Conservation (phyloP, 2,329 filamentous ascomycete genomes). For the Bipolaris bicolor region DNA sequence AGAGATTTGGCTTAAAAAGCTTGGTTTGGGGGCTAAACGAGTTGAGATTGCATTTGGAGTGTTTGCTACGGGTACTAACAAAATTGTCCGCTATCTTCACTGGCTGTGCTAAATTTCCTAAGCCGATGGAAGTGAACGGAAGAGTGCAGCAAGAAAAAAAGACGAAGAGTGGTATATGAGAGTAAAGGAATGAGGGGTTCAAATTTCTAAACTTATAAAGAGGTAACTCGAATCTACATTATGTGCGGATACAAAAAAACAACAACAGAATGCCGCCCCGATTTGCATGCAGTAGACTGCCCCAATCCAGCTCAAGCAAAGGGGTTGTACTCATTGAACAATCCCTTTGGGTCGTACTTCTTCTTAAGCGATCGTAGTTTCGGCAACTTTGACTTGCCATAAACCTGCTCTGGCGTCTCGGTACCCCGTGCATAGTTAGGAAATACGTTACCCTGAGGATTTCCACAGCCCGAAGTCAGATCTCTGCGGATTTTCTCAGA, state of each 20-base stretch:
- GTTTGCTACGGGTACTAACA: no score
- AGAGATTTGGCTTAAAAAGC: no score
- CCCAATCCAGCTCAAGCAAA: not conserved
- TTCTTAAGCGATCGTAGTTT: constrained; percentile 38
- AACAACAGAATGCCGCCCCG: not conserved
- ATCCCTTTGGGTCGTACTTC: constrained; percentile 36
- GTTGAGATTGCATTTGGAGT: no score
- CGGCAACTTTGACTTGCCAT: constrained; percentile 39
- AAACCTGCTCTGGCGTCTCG: constrained; percentile 34
- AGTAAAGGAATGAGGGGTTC: not conserved
- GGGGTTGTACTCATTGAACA: constrained; percentile 3
- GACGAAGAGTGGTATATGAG: not conserved
- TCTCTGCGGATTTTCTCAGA: not conserved
- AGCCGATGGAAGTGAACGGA: no score
- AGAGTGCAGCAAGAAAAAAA: no score
- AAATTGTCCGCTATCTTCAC: no score
- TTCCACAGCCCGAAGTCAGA: not conserved
- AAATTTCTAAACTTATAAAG: not conserved
- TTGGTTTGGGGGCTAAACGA: no score
- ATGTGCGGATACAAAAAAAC: no score
- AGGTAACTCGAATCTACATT: not conserved
- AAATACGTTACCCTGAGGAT: constrained; percentile 25
- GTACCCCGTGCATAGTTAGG: constrained; percentile 40
- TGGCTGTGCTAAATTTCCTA: no score
- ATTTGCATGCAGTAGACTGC: not conserved